Evolutionary conservation across 164 flowering plant species (phyloP), one percentile per base, ranked within the genome.

Genomic region (Paratinospora sagittata): DNA sequence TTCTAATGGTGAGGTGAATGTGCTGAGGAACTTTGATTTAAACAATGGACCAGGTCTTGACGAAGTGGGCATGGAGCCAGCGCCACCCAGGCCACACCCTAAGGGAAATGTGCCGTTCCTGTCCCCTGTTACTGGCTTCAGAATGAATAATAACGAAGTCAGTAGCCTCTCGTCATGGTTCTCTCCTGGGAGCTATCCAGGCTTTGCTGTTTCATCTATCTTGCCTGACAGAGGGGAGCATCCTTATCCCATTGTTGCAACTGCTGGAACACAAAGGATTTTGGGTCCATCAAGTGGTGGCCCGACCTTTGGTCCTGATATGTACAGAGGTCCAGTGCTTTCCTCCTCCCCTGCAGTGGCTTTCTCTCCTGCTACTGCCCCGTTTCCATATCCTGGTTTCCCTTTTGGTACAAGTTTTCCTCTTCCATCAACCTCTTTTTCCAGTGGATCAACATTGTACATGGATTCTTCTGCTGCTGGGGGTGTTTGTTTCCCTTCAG

Each of bases 31-130:
- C 75, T 92, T 95, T 72, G 97, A 92, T 84, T 81, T 92, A 81
- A 95, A 95, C 73, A 78, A 89, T 84, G 97, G 97, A 0, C 97
- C 97, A 21, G 76, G 70, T 21, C 71, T 77, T 81, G 97, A 90
- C 78, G 97, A 90, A 63, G 72, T 70, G 37, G 67, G 78, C 52
- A 63, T 76, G 41, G 97, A 87, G 68, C 69, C 82, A 63, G 67
- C 81, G 19, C 41, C 76, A 4, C 79, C 69, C 27, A 74, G 77
- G 63, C 91, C 83, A 71, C 81, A 70, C 61, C n/a, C 70, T 0
- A 79, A 81, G 69, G 80, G 74, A 72, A 76, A 63, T 68, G 13
- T 79, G 30, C 78, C 84, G 23, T 68, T 81, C 36, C 82, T 81
- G 16, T 71, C 86, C 1, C 63, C 86, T 65, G 70, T 84, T 66